phyloP scores from a whole-genome alignment of 805 yeast species.

The Saturnispora quitensis region DNA sequence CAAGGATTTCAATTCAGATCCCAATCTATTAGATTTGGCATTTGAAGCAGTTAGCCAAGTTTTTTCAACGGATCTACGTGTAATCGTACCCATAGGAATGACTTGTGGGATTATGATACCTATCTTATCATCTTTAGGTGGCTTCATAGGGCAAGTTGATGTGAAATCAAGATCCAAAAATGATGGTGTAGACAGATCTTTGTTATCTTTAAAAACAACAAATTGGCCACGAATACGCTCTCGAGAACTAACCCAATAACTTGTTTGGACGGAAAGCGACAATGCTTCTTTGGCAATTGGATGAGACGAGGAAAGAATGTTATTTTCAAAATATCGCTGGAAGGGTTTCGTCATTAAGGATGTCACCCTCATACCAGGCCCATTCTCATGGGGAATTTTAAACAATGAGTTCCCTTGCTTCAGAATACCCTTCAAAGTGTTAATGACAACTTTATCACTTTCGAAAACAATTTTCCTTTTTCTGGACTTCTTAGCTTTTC shows the following conservation, averaged over 20 bases:
- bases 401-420: slow-evolving; percentile 29
- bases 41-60: slow-evolving; percentile 98
- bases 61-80: slow-evolving; percentile 92
- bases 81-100: slow-evolving; percentile 92
- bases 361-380: slow-evolving; percentile 64
- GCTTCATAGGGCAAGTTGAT: slow-evolving; percentile 6
- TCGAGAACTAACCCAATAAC: slow-evolving; percentile 91
- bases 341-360: slow-evolving; percentile 72
- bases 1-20: slow-evolving; percentile 87
- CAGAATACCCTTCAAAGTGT: slow-evolving; percentile 6
- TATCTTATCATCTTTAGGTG: slow-evolving; percentile 20
- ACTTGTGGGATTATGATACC: slow-evolving; percentile 81
- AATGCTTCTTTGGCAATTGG: slow-evolving; percentile 70
- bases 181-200: background rate
- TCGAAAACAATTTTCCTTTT: slow-evolving; percentile 6
- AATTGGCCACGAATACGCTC: slow-evolving; percentile 78
- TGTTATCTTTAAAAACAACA: slow-evolving; percentile 46
- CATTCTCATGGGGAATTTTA: slow-evolving; percentile 84
- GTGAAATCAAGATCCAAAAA: slow-evolving; percentile 11
- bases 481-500: background rate
- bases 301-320: slow-evolving; percentile 59
- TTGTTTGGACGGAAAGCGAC: slow-evolving; percentile 64
- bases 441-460: slow-evolving; percentile 14
- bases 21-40: slow-evolving; percentile 76
- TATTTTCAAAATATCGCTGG: slow-evolving; percentile 61